A percentile compares a stretch with the other conserved stretches of the same genome.
These are phyloP conservation scores for Rheum nobile DNA, from an alignment of 148 eudicot species.

Conservation along the genomic window DNA sequence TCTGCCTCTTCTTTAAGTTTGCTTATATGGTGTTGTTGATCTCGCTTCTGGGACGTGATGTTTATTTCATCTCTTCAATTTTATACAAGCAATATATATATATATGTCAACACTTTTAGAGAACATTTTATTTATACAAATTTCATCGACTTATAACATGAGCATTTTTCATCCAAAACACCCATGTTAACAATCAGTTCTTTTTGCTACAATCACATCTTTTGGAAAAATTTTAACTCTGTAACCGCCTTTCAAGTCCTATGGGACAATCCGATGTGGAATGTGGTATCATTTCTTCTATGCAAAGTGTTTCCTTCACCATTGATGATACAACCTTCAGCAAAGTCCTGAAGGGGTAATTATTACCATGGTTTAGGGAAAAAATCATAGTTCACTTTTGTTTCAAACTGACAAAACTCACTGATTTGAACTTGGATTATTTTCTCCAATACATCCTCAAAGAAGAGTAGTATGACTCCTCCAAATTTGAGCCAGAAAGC, in stretches of 20 bases:
- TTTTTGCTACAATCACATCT: background rate
- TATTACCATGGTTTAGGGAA: background rate
- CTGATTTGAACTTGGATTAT: background rate
- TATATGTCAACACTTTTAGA: too few species aligned
- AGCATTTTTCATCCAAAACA: background rate
- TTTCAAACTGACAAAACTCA: background rate
- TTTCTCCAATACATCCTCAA: slow-evolving; percentile 61
- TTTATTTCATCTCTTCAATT: too few species aligned
- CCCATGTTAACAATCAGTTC: background rate
- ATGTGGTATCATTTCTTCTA: slow-evolving; percentile 44
- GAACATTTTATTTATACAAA: too few species aligned
- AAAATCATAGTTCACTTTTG: too few species aligned
- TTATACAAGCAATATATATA: too few species aligned
- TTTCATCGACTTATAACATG: too few species aligned
- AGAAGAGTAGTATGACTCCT: too few species aligned
- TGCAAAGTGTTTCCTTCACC: slow-evolving; percentile 77
- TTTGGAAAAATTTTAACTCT: slow-evolving; percentile 35
- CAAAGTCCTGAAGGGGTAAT: slow-evolving; percentile 63
- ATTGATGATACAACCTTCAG: slow-evolving; percentile 60
- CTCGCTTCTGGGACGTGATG: too few species aligned
- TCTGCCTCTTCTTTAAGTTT: too few species aligned
- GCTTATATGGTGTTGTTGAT: too few species aligned
- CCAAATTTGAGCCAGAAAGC: too few species aligned
- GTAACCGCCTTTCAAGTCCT: slow-evolving; percentile 66
- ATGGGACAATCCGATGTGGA: slow-evolving; percentile 70